Base-by-base conservation (phyloP, 2,329 filamentous ascomycete genomes). In the Ophiosphaerella herpotricha region DNA sequence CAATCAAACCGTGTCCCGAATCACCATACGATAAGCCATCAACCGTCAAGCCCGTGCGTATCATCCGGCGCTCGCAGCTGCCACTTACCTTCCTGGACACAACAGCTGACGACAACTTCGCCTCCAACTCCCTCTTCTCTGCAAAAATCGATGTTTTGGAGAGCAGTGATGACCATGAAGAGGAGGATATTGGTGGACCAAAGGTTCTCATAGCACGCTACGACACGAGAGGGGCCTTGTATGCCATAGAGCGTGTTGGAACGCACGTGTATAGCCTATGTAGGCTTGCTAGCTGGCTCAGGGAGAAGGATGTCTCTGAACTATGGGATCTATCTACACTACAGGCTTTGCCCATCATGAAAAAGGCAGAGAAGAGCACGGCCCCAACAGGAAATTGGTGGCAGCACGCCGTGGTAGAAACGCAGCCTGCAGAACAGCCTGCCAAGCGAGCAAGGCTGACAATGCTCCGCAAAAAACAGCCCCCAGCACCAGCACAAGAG, bases 161-260 rank as follows among this genome's bases (percentile, higher is more conserved):
- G 48, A 39, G 47, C 26, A 7, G 11, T 12, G 35, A 57, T 29
- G 33, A 54, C 34, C 51, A 51, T 7, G n/a, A n/a, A 9, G 46
- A n/a, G 9, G 46, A 50, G 12, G 13, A 24, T 8, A 26, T 50
- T 0, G 47, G 59, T 4, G 47, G 36, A 7, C 49, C 63, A 2
- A 67, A 57, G 41, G 60, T 75, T 24, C 70, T 75, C 26, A 58
- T 75, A 46, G 71, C 71, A 35, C 62, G 64, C 6, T 46, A 64
- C 34, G 70, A 71, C 36, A 53, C 58, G 7, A 67, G 93, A 57
- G 89, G 89, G 74, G 83, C 86, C 0, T 70, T 97, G 2, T 97
- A 92, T 89, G 84, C 85, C 46, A 90, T 92, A 29, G 89, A 92
- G 74, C 80, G 83, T 21, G 83, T 89, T 32, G 75, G 78, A 13